These are phyloP conservation scores for Cladosporium colombiae DNA, from an alignment of 2,329 filamentous ascomycete genomes.

Conservation along the genomic window DNA sequence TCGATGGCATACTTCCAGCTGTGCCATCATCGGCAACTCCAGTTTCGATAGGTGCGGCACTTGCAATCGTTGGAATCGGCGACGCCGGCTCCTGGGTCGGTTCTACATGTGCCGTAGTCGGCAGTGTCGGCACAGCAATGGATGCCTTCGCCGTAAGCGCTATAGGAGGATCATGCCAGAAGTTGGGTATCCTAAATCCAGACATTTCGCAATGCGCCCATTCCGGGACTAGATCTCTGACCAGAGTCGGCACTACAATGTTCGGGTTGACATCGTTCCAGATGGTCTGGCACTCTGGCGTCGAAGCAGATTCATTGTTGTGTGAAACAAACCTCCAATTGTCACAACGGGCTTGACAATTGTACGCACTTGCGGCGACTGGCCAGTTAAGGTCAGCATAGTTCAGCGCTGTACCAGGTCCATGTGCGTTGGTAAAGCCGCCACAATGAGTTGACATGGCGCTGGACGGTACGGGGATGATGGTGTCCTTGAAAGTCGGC, in stretches of 20 bases:
- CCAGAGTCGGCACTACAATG: not conserved
- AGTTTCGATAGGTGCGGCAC: not conserved
- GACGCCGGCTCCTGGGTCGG: not conserved
- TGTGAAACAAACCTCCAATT: not conserved
- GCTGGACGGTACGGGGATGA: conserved; percentile 28
- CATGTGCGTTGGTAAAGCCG: conserved; percentile 18
- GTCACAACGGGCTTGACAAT: conserved; percentile 23
- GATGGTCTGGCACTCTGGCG: conserved; percentile 7
- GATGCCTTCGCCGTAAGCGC: not conserved
- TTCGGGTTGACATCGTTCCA: conserved; percentile 16
- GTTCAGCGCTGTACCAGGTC: conserved; percentile 23
- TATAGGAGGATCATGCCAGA: conserved; percentile 8
- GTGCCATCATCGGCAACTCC: not conserved
- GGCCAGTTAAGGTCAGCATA: conserved; percentile 33
- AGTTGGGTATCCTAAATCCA: not conserved
- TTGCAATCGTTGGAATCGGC: not conserved
- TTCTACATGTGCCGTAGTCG: not conserved
- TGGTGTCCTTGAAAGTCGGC: conserved; percentile 29
- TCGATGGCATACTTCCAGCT: not conserved
- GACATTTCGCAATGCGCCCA: conserved; percentile 7
- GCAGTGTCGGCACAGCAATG: not conserved
- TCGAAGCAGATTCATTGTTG: not conserved
- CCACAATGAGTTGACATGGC: conserved; percentile 29
- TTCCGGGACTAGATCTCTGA: conserved; percentile 14
- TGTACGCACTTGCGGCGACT: conserved; percentile 30